phyloP scores from a whole-genome alignment of 257 asterid genomes.

The Solanum lignicaule region DNA sequence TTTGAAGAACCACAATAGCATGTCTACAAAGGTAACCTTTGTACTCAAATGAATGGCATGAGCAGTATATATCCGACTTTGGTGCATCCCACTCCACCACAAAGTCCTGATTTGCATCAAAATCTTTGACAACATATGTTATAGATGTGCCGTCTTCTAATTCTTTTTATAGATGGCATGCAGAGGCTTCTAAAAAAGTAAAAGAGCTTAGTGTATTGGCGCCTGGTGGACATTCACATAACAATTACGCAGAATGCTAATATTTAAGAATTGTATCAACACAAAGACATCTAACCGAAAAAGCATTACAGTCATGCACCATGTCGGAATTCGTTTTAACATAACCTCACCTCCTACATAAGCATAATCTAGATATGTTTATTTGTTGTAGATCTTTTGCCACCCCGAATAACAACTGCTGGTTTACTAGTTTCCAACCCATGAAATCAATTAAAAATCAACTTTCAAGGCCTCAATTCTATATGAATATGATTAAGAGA shows the following conservation, averaged over 20 bases:
- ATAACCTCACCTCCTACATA: neutral
- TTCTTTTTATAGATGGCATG: slow-evolving; percentile 74
- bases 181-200: slow-evolving; percentile 54
- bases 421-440: slow-evolving; percentile 12
- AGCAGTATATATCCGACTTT: neutral
- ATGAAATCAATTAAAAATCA: neutral
- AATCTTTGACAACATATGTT: slow-evolving; percentile 54
- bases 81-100: too few relatives aligned
- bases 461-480: neutral
- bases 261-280: neutral
- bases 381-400: slow-evolving; percentile 11
- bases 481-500: neutral
- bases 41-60: slow-evolving; percentile 61
- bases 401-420: slow-evolving; percentile 3
- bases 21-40: slow-evolving; percentile 71
- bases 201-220: too few relatives aligned
- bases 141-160: slow-evolving; percentile 39
- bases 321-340: neutral
- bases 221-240: too few relatives aligned
- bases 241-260: neutral
- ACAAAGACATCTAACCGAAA: neutral
- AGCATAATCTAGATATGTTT: slow-evolving; percentile 9
- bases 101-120: slow-evolving; percentile 45
- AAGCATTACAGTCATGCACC: neutral
- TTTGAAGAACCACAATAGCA: slow-evolving; percentile 8